Conservation (phyloP, 352 stramenopile species). For the Globisporangium barbulae region DNA sequence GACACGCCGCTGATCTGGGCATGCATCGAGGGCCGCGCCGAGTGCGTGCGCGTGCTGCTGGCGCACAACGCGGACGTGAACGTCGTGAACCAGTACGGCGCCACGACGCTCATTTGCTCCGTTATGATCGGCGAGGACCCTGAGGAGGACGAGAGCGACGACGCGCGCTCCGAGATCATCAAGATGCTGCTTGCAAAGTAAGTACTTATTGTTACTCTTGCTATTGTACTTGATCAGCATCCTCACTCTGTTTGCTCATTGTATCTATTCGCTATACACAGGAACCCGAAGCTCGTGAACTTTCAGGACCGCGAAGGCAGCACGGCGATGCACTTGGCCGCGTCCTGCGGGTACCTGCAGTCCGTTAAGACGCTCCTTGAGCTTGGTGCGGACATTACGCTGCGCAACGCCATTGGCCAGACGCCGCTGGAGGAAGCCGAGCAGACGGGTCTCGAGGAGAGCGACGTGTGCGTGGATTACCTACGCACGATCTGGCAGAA, state of each 20-base stretch:
- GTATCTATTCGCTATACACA: neutral
- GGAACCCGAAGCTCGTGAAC: conserved; percentile 66
- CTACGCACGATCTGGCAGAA: conserved; percentile 61
- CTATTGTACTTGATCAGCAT: neutral
- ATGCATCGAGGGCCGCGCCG: conserved; percentile 70
- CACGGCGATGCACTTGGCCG: conserved; percentile 79
- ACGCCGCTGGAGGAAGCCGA: conserved; percentile 79
- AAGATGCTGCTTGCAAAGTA: conserved; percentile 52
- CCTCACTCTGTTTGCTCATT: too few relatives aligned
- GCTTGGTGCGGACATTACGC: conserved; percentile 66
- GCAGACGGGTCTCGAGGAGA: conserved; percentile 54
- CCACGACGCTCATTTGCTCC: conserved; percentile 66
- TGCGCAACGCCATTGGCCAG: conserved; percentile 77
- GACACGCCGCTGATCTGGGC: conserved; percentile 82
- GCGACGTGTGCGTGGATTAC: conserved; percentile 52
- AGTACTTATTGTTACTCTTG: neutral
- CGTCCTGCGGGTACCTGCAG: conserved; percentile 66
- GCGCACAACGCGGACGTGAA: conserved; percentile 58
- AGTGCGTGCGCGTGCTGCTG: conserved; percentile 68
- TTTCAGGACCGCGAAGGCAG: conserved; percentile 81
- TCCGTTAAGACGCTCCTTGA: conserved; percentile 67
- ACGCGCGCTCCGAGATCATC: conserved; percentile 56
- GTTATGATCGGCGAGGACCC: conserved; percentile 79
- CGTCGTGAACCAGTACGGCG: conserved; percentile 67
- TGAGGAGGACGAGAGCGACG: conserved; percentile 48